A percentile compares a stretch with the other conserved stretches of the same genome.
These are phyloP conservation scores for Rhizopogon vesiculosus DNA, from an alignment of 768 basidiomycete species.

Conservation along the genomic window DNA sequence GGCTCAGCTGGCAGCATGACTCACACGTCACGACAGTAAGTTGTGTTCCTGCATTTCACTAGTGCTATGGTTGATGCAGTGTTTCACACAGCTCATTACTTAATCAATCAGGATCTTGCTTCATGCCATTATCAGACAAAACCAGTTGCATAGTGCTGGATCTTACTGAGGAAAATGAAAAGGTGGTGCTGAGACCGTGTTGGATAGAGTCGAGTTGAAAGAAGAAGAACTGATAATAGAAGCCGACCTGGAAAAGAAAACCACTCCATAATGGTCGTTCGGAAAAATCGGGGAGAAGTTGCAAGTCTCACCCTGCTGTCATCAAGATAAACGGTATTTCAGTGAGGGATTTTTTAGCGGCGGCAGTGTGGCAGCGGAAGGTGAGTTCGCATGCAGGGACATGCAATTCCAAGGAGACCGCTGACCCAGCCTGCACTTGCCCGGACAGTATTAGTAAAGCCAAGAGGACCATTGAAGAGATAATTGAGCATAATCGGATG, in stretches of 20 bases:
- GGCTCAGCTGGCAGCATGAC: too few relatives aligned
- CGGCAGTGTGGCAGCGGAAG: conserved; percentile 26
- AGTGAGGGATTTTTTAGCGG: conserved; percentile 8
- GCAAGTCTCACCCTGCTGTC: conserved; percentile 12
- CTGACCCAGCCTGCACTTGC: conserved; percentile 40
- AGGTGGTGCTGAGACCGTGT: conserved; percentile 36
- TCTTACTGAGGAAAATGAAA: conserved; percentile 54
- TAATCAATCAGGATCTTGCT: too few relatives aligned
- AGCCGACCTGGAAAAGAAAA: conserved; percentile 28
- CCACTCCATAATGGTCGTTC: background rate
- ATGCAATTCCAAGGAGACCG: conserved; percentile 29
- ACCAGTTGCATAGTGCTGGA: background rate
- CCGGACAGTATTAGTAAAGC: conserved; percentile 43
- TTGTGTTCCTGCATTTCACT: too few relatives aligned
- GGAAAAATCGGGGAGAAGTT: background rate
- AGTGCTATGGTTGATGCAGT: too few relatives aligned
- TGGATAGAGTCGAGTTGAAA: conserved; percentile 48
- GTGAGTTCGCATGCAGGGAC: conserved; percentile 31
- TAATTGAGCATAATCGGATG: conserved; percentile 29
- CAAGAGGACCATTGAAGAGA: conserved; percentile 9
- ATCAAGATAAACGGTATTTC: conserved; percentile 16
- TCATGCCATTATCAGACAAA: background rate
- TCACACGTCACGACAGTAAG: too few relatives aligned
- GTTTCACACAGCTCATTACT: too few relatives aligned
- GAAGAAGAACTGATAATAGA: conserved; percentile 52